Conservation (phyloP, 768 basidiomycete species). For the Omphalotus guepiniiformis region DNA sequence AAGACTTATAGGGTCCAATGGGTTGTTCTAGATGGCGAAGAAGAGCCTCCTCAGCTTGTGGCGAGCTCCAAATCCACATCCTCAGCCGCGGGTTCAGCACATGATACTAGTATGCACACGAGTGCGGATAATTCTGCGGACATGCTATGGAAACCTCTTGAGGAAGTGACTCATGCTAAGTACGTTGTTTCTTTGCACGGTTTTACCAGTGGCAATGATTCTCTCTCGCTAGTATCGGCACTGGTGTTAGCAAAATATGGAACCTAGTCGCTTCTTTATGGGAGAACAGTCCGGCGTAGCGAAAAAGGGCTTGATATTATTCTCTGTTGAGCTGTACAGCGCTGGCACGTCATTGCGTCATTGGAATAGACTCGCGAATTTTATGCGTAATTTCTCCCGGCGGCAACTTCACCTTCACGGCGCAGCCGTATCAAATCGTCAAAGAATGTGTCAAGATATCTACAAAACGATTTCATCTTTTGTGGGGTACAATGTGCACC, state of each 20-base stretch:
- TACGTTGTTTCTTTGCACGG: slow-evolving; percentile 31
- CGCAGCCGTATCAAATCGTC: too few species aligned
- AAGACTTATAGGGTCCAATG: slow-evolving; percentile 81
- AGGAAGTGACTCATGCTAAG: slow-evolving; percentile 59
- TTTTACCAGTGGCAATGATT: too few species aligned
- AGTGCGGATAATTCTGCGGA: slow-evolving; percentile 14
- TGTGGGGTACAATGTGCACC: too few species aligned
- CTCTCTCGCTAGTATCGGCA: slow-evolving; percentile 54
- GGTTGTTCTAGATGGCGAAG: slow-evolving; percentile 61
- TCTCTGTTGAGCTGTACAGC: not conserved
- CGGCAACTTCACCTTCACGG: too few species aligned
- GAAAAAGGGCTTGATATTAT: not conserved
- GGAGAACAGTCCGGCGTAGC: slow-evolving; percentile 22
- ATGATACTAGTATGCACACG: slow-evolving; percentile 10
- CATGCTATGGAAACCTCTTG: slow-evolving; percentile 48
- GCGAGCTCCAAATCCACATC: not conserved
- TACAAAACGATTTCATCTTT: too few species aligned
- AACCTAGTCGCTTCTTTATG: slow-evolving; percentile 48
- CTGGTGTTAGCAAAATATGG: slow-evolving; percentile 75
- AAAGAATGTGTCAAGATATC: too few species aligned
- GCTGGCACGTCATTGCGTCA: too few species aligned
- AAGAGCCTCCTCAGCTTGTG: slow-evolving; percentile 32
- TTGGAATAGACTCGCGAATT: too few species aligned
- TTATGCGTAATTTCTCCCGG: too few species aligned
- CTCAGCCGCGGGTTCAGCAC: slow-evolving; percentile 7